Base-by-base conservation (phyloP, 2,329 filamentous ascomycete species). In the Nannizziopsis barbatae region DNA sequence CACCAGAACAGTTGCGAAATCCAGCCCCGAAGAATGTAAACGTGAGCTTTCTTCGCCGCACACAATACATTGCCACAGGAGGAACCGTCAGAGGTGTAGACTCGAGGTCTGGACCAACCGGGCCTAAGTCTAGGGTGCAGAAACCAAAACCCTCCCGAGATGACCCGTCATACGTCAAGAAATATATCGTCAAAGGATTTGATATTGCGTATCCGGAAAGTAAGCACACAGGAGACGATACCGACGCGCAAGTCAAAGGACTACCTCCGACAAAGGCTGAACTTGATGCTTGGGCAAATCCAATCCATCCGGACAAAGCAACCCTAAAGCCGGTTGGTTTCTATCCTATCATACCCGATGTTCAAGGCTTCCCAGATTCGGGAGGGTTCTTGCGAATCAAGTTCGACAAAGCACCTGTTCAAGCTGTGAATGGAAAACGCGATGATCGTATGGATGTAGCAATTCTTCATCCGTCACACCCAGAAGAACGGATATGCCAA, bases 21-120 rank as follows among this genome's bases (percentile, higher is more conserved):
- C 82, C 83, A 39, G 85, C 86, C 57, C 77, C 80, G 37, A 79
- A 79, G 53, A 84, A 86, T 53, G 75, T 83, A 14, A 82, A 83
- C 54, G 87, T 95, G 47, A 95, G 87, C 54, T 98, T 98, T 76
- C 77, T 98, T 57, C 86, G 92, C 50, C 81, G 90, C 60, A 96
- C 92, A 49, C 92, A 98, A 66, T 96, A 96, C 70, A 95, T 95
- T 60, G 67, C 69, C 20, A 62, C 68, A 6, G 62, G 62, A 39
- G 54, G 54, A 45, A 49, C 51, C 30, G 59, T 62, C 38, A 60
- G 59, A 31, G 61, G 60, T 4, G 59, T 62, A 2, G 64, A 67
- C 32, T 61, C 62, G 8, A 57, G 58, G 12, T 49, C 57, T 17
- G 52, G 62, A 10, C 58, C 55, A 50, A 38, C 30, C 39, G 41